Percentiles rank a stretch among this genome's conserved stretches.
These are phyloP conservation scores for Aureobasidium melanogenum DNA, from an alignment of 2,329 filamentous ascomycete species.

Conservation along the genomic window DNA sequence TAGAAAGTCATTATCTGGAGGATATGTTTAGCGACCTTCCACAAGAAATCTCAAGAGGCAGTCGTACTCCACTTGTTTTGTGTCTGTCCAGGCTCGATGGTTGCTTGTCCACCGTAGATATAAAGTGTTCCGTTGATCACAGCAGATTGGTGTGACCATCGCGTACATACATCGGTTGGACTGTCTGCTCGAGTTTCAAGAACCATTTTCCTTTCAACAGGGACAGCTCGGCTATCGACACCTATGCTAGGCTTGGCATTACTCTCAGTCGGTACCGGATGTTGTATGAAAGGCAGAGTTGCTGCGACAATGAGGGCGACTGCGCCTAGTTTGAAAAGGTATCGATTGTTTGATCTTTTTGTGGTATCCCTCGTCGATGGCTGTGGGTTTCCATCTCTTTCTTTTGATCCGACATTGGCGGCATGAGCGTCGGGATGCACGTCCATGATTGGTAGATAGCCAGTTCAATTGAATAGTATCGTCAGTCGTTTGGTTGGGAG, in stretches of 20 bases:
- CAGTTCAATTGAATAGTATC: not conserved
- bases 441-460: not conserved
- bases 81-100: conserved; percentile 47
- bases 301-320: conserved; percentile 21
- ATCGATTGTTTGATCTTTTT: not conserved
- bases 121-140: conserved; percentile 68
- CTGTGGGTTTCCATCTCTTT: not conserved
- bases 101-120: conserved; percentile 64
- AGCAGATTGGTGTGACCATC: conserved; percentile 60
- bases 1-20: conserved; percentile 59
- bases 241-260: conserved; percentile 21
- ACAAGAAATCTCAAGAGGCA: conserved; percentile 11
- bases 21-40: conserved; percentile 8
- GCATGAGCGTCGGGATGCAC: not conserved
- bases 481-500: not conserved
- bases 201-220: conserved; percentile 9
- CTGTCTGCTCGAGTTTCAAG: conserved; percentile 34
- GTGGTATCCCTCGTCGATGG: not conserved
- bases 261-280: conserved; percentile 17
- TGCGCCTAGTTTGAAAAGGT: not conserved
- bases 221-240: conserved; percentile 24
- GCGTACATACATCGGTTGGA: conserved; percentile 50
- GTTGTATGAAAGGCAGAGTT: conserved; percentile 21
- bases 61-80: conserved; percentile 60
- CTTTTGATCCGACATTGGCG: not conserved